Percentiles rank a stretch among this genome's conserved stretches.
Conservation (phyloP, 495 filamentous ascomycete species). For the Sordaria brevicollis region DNA sequence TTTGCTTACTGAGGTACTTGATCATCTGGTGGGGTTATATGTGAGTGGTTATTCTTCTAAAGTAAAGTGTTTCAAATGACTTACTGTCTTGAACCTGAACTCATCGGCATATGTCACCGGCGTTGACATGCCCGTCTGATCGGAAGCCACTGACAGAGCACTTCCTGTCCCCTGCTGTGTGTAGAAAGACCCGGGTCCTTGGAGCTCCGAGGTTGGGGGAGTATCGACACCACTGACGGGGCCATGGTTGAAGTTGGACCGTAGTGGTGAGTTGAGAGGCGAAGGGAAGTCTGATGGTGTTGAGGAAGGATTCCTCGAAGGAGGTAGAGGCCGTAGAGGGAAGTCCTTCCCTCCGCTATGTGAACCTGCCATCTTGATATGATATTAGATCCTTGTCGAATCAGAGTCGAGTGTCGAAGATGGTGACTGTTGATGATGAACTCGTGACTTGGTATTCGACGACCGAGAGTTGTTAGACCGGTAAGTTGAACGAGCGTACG, state of each 20-base stretch:
- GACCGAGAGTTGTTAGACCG: neutral
- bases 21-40: slow-evolving; percentile 65
- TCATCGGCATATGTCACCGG: slow-evolving; percentile 2
- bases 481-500: neutral
- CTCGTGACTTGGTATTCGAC: neutral
- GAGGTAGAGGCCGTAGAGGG: neutral
- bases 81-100: slow-evolving; percentile 7
- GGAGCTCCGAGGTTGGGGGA: neutral
- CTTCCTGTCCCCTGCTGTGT: neutral
- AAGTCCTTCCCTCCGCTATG: slow-evolving; percentile 1
- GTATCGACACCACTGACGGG: neutral
- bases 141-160: neutral
- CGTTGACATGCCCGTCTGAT: neutral
- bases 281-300: slow-evolving; percentile 1
- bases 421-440: neutral
- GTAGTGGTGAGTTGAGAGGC: neutral
- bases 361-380: neutral
- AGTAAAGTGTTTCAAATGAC: neutral
- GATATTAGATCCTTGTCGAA: neutral
- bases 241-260: neutral
- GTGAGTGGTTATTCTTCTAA: slow-evolving; percentile 10
- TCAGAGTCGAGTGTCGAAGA: neutral
- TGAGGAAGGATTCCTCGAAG: neutral
- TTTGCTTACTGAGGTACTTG: slow-evolving; percentile 62
- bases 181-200: neutral